Evolutionary conservation across 768 basidiomycete genomes (phyloP).

Genomic region (Crucibulum laeve): DNA sequence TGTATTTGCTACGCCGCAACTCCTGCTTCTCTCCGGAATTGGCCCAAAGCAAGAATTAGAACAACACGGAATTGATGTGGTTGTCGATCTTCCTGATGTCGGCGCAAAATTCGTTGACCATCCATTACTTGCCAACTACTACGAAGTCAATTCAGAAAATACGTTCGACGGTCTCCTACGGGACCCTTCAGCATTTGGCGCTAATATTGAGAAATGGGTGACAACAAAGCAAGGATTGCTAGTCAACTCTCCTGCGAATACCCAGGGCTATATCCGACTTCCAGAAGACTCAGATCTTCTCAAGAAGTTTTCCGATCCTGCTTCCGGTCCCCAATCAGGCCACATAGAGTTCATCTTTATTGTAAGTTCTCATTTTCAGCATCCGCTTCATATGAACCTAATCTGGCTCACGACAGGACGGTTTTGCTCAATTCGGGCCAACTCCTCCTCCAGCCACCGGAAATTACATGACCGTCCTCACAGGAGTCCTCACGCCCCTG

Average conservation of each 20-base stretch:
- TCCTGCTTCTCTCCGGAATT: conserved; percentile 10
- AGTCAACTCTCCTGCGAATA: background rate
- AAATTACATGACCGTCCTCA: no score
- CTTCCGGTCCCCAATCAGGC: conserved; percentile 27
- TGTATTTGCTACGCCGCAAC: conserved; percentile 4
- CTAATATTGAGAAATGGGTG: conserved; percentile 9
- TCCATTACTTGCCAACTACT: conserved; percentile 4
- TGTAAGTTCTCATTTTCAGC: conserved; percentile 19
- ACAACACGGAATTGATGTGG: conserved; percentile 4
- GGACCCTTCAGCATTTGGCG: background rate
- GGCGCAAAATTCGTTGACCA: conserved; percentile 11
- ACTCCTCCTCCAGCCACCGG: no score
- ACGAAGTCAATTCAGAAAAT: conserved; percentile 4
- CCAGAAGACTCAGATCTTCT: conserved; percentile 23
- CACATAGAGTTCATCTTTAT: conserved; percentile 29
- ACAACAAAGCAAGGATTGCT: background rate
- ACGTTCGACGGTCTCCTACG: conserved; percentile 6
- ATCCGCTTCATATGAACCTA: no score
- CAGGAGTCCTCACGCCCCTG: no score
- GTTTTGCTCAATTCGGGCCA: no score
- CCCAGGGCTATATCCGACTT: conserved; percentile 23
- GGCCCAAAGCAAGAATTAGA: conserved; percentile 4
- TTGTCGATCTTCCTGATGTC: conserved; percentile 7
- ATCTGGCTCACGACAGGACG: no score
- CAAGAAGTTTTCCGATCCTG: conserved; percentile 24